Conservation (phyloP, 495 filamentous ascomycete species). For the Terfezia boudieri region DNA sequence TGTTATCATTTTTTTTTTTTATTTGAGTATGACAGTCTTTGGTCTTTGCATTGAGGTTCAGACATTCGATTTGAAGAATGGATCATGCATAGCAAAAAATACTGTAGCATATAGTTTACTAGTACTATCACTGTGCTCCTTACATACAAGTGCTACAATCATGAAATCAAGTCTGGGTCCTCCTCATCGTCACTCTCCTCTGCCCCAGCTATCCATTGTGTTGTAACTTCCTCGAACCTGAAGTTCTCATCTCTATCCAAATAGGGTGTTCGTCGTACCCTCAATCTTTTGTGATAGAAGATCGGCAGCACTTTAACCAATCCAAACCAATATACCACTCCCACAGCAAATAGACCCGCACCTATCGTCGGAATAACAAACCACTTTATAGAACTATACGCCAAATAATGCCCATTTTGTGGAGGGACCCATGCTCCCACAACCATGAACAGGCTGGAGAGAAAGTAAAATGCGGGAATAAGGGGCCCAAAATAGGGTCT, state of each 20-base stretch:
- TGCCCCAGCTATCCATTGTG: neutral
- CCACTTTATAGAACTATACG: neutral
- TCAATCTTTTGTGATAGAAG: neutral
- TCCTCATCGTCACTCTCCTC: neutral
- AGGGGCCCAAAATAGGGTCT: conserved; percentile 7
- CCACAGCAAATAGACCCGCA: conserved; percentile 3
- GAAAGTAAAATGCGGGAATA: conserved; percentile 7
- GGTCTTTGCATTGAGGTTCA: no score
- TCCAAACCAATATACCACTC: conserved; percentile 10
- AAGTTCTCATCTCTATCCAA: neutral
- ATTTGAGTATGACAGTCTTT: no score
- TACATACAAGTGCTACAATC: no score
- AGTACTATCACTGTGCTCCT: no score
- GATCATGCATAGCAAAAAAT: no score
- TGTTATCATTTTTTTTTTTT: no score
- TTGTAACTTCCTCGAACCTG: neutral
- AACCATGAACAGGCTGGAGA: conserved; percentile 9
- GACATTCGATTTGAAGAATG: no score
- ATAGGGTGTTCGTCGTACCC: neutral
- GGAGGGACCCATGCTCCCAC: conserved; percentile 7
- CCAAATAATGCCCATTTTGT: neutral
- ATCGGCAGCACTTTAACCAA: conserved; percentile 1
- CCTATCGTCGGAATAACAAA: conserved; percentile 5
- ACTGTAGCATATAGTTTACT: no score
- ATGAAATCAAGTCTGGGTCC: neutral